phyloP scores from a whole-genome alignment of 106 monocot species.

The Amphibolis antarctica region DNA sequence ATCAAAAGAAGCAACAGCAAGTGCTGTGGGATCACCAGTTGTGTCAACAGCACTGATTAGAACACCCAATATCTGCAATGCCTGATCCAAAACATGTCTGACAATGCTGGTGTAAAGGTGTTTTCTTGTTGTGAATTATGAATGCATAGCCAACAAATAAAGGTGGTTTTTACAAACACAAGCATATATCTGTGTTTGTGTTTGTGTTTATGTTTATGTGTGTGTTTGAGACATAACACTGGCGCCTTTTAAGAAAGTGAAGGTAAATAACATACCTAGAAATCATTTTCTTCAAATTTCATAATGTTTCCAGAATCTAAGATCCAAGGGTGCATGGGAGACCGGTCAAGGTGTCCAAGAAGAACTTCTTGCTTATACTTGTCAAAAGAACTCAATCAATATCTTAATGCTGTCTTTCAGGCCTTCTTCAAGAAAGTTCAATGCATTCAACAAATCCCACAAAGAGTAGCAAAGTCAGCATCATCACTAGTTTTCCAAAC shows the following conservation, averaged over 20 bases:
- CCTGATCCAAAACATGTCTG: background rate
- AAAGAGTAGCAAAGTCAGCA: background rate
- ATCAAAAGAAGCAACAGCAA: conserved; percentile 83
- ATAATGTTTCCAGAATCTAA: conserved; percentile 86
- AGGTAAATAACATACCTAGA: conserved; percentile 54
- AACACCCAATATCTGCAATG: conserved; percentile 62
- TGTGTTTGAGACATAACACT: too few species aligned
- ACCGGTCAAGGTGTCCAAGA: conserved; percentile 91
- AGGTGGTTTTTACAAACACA: too few species aligned
- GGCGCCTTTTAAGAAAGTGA: background rate
- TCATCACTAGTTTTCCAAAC: background rate
- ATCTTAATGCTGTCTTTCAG: conserved; percentile 76
- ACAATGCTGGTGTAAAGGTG: background rate
- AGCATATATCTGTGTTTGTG: too few species aligned
- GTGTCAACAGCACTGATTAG: conserved; percentile 76
- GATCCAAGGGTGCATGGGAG: conserved; percentile 95
- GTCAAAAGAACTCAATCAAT: conserved; percentile 89
- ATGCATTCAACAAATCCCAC: conserved; percentile 81
- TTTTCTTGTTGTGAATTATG: background rate
- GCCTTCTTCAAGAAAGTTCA: conserved; percentile 71
- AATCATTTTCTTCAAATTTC: conserved; percentile 96
- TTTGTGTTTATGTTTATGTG: too few species aligned
- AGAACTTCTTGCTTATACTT: conserved; percentile 97
- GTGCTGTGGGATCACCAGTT: conserved; percentile 69
- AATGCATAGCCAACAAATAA: too few species aligned